Evolutionary conservation across 306 rosid genomes (phyloP).

Genomic region (Inga laurina): DNA sequence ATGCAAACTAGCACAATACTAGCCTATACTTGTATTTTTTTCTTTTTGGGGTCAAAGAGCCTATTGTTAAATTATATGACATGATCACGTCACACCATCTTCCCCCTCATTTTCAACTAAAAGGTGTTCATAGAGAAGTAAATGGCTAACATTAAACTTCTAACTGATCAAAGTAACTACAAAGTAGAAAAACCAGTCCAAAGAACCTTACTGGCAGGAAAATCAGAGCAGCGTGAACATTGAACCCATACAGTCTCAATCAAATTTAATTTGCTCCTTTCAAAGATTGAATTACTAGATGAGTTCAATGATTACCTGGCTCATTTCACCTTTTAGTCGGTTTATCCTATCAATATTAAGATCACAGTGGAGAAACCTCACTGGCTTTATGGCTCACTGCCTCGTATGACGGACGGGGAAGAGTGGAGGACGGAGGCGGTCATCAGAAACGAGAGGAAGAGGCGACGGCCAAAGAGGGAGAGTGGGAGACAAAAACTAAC

Average conservation of each 20-base stretch:
- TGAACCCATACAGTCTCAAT: background rate
- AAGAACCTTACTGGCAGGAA: background rate
- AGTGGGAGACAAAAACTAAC: too few species aligned
- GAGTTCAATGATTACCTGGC: constrained; percentile 58
- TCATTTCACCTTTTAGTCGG: constrained; percentile 96
- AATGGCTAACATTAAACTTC: background rate
- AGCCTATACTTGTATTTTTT: background rate
- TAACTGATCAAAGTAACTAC: background rate
- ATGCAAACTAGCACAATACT: background rate
- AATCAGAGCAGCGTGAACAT: background rate
- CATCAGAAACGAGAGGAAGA: too few species aligned
- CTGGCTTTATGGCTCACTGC: too few species aligned
- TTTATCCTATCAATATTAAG: constrained; percentile 97
- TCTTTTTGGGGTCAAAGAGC: background rate
- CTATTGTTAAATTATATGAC: background rate
- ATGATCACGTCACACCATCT: background rate
- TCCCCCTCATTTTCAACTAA: background rate
- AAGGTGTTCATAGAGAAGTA: background rate
- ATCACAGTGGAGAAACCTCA: constrained; percentile 31
- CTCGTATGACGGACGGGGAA: too few species aligned
- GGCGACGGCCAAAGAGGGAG: too few species aligned
- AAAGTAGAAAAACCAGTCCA: background rate
- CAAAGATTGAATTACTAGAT: background rate
- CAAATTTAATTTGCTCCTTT: background rate
- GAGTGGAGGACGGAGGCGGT: too few species aligned